phyloP scores from a whole-genome alignment of 176 grass and related monocot genomes.

The Oropetium thomaeum region DNA sequence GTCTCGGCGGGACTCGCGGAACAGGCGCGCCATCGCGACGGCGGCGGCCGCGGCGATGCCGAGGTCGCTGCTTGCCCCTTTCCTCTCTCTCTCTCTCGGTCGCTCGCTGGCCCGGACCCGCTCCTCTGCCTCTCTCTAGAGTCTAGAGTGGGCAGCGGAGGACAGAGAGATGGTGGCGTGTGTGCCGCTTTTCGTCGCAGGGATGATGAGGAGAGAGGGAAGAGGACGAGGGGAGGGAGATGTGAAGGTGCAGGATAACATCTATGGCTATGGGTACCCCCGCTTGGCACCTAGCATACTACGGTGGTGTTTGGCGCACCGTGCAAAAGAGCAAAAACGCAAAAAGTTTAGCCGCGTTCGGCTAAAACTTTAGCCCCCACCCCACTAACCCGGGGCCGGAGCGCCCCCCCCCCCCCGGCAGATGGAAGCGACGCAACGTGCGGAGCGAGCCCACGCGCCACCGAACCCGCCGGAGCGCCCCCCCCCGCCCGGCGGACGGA shows the following conservation, averaged over 20 bases:
- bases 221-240: neutral
- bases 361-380: too few species aligned
- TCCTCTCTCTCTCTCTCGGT: neutral
- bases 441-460: too few species aligned
- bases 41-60: slow-evolving; percentile 15
- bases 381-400: too few species aligned
- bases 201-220: slow-evolving; percentile 37
- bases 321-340: too few species aligned
- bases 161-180: neutral
- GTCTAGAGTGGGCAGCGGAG: slow-evolving; percentile 8
- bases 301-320: too few species aligned
- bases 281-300: too few species aligned
- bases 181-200: slow-evolving; percentile 29
- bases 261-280: slow-evolving; percentile 17
- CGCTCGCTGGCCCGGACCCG: neutral
- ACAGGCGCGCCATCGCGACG: slow-evolving; percentile 67
- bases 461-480: too few species aligned
- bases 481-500: too few species aligned
- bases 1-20: slow-evolving; percentile 61
- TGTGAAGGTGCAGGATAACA: neutral
- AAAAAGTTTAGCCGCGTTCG: too few species aligned
- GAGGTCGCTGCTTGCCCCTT: neutral
- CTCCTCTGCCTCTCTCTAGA: neutral
- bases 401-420: too few species aligned
- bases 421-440: too few species aligned